Percentiles rank a stretch among this genome's conserved stretches.
These are phyloP conservation scores for Lentinula sp. DNA, from an alignment of 768 basidiomycete genomes.

Conservation along the genomic window DNA sequence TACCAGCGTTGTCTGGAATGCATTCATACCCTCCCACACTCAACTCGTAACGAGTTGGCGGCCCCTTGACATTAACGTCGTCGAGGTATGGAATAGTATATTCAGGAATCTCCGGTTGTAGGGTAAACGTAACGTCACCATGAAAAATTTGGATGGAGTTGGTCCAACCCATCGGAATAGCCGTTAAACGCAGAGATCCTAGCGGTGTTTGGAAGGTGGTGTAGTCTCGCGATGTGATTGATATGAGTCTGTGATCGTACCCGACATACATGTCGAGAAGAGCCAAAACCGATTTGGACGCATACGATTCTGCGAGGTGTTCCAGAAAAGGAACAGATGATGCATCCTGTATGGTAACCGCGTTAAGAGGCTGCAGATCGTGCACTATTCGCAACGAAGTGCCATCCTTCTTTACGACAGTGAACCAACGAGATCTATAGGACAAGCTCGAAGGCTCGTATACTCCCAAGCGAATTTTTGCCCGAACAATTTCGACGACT, in stretches of 20 bases:
- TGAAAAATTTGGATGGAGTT: conserved; percentile 27
- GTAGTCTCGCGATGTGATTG: conserved; percentile 17
- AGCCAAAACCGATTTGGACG: background rate
- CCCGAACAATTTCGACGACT: conserved; percentile 10
- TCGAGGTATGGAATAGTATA: conserved; percentile 30
- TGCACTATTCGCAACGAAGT: conserved; percentile 16
- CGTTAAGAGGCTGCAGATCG: conserved; percentile 21
- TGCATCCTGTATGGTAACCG: conserved; percentile 15
- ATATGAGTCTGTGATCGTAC: conserved; percentile 17
- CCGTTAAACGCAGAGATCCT: conserved; percentile 18
- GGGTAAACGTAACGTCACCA: conserved; percentile 26
- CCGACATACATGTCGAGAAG: conserved; percentile 19
- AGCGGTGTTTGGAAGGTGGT: conserved; percentile 35
- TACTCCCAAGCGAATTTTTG: conserved; percentile 11
- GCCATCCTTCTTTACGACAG: conserved; percentile 14
- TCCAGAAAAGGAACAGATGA: conserved; percentile 12
- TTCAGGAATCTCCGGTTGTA: conserved; percentile 33
- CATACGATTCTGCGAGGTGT: conserved; percentile 10
- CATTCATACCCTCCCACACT: conserved; percentile 10
- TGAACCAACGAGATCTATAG: conserved; percentile 8
- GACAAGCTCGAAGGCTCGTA: conserved; percentile 14
- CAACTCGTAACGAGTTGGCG: conserved; percentile 19
- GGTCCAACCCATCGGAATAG: conserved; percentile 30
- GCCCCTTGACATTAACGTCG: conserved; percentile 28
- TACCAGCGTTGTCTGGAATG: conserved; percentile 9